phyloP scores from a whole-genome alignment of 495 filamentous ascomycete species.

The Penicilliopsis zonata region DNA sequence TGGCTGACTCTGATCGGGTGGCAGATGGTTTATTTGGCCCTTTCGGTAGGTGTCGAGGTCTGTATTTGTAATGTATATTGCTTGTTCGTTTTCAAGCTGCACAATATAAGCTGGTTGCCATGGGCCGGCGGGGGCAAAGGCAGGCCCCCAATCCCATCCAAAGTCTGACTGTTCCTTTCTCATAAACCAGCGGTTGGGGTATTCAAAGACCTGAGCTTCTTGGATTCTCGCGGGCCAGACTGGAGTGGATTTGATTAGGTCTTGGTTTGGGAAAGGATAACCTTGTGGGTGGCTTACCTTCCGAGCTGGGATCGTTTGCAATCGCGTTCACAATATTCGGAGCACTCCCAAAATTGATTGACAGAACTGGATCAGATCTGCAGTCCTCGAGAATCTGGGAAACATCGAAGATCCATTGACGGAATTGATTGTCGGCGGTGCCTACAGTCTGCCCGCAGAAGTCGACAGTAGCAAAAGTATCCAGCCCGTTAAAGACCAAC shows the following conservation, averaged over 20 bases:
- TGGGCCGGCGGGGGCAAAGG: slow-evolving; percentile 52
- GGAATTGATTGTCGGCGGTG: slow-evolving; percentile 58
- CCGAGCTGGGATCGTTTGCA: slow-evolving; percentile 40
- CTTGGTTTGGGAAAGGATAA: not conserved
- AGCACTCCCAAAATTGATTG: slow-evolving; percentile 45
- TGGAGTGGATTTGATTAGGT: slow-evolving; percentile 4
- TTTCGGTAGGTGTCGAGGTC: slow-evolving; percentile 48
- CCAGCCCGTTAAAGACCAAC: slow-evolving; percentile 53
- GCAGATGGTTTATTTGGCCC: slow-evolving; percentile 47
- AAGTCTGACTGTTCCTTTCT: slow-evolving; percentile 62
- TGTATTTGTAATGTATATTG: slow-evolving; percentile 44
- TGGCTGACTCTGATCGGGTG: slow-evolving; percentile 45
- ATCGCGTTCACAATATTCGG: slow-evolving; percentile 40
- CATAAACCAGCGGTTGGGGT: slow-evolving; percentile 47
- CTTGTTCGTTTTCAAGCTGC: slow-evolving; percentile 32
- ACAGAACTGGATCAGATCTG: slow-evolving; percentile 24
- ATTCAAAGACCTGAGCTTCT: too few relatives aligned
- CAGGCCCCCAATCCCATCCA: slow-evolving; percentile 63
- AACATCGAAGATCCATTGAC: slow-evolving; percentile 58
- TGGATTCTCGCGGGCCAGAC: slow-evolving; percentile 30
- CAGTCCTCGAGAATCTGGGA: slow-evolving; percentile 37
- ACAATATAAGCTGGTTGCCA: slow-evolving; percentile 52
- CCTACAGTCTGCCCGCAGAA: slow-evolving; percentile 51
- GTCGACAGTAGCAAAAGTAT: slow-evolving; percentile 51
- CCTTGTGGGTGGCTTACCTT: slow-evolving; percentile 17